Base-by-base conservation (phyloP, 805 yeast species). In the Candida dendrica region DNA sequence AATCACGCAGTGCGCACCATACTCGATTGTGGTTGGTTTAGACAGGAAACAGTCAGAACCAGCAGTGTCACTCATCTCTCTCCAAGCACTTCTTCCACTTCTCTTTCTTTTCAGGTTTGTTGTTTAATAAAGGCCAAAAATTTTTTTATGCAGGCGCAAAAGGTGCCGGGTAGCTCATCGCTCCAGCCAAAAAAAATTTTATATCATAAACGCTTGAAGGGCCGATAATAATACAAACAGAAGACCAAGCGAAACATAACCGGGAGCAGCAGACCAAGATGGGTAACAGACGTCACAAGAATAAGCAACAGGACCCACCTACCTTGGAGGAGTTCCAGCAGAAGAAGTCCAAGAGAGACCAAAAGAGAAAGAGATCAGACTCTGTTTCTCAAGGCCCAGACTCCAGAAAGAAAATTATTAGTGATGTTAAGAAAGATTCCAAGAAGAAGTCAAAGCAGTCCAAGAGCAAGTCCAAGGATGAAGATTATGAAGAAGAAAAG, bases 231-330 rank as follows among this genome's bases (percentile, higher is more conserved):
- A n/a, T n/a, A 17, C 15, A 34, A 34, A 19, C 17, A 9, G 13
- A 16, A 29, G 15, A 18, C n/a, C n/a, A 16, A 33, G 31, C 9
- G 4, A 38, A 4, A 8, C n/a, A 15, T 9, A 20, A 13, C 7
- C 36, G 18, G 22, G 20, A 29, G 18, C 14, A 19, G 11, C 14
- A 11, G 27, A 13, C 8, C 17, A 11, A 16, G 17, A 87, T 90
- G 95, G 98, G 98, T 63, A 66, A 68, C 47, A 84, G 96, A 77
- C 82, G 86, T 71, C 86, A 87, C 45, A 88, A 84, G 65, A 84
- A 87, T 56, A 91, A 87, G 72, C 98, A 91, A 68, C 93, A 88
- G 37, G 85, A 76, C 45, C 98, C 98, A 52, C 96, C 96, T 30
- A 60, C 89, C 6, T 69, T 81, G 47, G 98, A 91, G 36, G 96